Base-by-base conservation (phyloP, 169 alveolate genomes). In the Eimeria maxima region DNA sequence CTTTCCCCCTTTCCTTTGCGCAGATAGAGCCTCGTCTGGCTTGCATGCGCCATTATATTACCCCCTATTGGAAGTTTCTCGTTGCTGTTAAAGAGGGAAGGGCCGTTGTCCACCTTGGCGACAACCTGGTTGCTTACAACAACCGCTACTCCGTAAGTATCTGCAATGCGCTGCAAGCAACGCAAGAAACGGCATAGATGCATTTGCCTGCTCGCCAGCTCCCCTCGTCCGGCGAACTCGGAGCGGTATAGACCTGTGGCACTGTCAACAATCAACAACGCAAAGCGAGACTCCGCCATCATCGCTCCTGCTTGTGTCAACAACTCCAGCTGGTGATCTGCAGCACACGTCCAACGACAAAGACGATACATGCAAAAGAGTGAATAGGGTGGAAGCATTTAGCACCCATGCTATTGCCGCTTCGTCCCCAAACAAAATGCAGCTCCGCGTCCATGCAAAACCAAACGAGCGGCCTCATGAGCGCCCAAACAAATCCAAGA, bases 181-280 rank as follows among this genome's bases (percentile, higher is more conserved):
- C 99, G 98, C 95, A 99, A 97, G 96, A 99, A 99, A 95, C 99
- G 98, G 71, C 99, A 99, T 80, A 99, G 97, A 95, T 98, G 99
- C 98, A 98, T 98, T 97, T 99, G 99, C 95, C 99, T 98, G 63
- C 98, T 98, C 63, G 99, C 99, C 97, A 99, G 98, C 96, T 99
- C 99, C 5, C 99, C 99, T 96, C 99, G 97, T 44, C 99, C 99
- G 53, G 98, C 95, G 97, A 98, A 99, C 97, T 99, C 99, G n/a
- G 99, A 98, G 96, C 99, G 97, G 97, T 99, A 99, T 24, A 99
- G 97, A 16, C 99, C 99, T 0, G 99, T 99, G 99, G 93, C 99
- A 93, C 95, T 95, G 99, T 99, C 99, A 27, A 99, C 99, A 45
- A 99, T 98, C 94, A 99, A 96, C 69, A 99, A 97, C 33, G 99